Evolutionary conservation across 129 eudicot genomes (phyloP).

Genomic region (Flaveria ramosissima): DNA sequence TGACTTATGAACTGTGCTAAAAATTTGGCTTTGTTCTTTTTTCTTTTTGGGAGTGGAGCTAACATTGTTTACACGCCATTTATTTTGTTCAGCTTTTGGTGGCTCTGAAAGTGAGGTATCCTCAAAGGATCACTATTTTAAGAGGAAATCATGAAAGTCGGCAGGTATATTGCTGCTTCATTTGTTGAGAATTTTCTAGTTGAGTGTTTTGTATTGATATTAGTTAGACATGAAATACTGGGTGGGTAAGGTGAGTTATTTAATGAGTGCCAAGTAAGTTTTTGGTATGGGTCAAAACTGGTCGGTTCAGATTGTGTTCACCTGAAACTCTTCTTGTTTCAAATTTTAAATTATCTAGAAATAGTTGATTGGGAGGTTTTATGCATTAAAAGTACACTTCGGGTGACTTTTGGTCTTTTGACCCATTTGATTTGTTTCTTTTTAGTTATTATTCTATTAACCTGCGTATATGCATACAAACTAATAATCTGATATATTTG

Average conservation of each 20-base stretch:
- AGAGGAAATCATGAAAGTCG: conserved; percentile 89
- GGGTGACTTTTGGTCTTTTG: neutral
- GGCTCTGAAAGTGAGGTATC: conserved; percentile 78
- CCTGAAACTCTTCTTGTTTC: neutral
- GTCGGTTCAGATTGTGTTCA: neutral
- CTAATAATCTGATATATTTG: conserved; percentile 7
- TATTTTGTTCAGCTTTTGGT: conserved; percentile 62
- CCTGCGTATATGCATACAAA: neutral
- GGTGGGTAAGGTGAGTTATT: neutral
- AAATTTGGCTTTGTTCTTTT: neutral
- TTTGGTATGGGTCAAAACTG: neutral
- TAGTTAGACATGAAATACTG: neutral
- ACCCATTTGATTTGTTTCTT: neutral
- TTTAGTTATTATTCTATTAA: neutral
- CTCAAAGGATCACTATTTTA: conserved; percentile 72
- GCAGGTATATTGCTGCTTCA: conserved; percentile 49
- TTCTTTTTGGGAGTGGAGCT: neutral
- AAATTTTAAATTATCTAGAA: neutral
- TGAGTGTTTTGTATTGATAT: neutral
- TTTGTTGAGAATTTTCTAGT: neutral
- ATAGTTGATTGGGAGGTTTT: neutral
- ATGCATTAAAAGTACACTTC: neutral
- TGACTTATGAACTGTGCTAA: neutral
- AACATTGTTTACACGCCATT: neutral
- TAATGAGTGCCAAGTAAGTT: neutral